Evolutionary conservation across 192 early-diverging fungal species (phyloP), one percentile per base, ranked within the genome.

Genomic region (Diversispora eburnea): DNA sequence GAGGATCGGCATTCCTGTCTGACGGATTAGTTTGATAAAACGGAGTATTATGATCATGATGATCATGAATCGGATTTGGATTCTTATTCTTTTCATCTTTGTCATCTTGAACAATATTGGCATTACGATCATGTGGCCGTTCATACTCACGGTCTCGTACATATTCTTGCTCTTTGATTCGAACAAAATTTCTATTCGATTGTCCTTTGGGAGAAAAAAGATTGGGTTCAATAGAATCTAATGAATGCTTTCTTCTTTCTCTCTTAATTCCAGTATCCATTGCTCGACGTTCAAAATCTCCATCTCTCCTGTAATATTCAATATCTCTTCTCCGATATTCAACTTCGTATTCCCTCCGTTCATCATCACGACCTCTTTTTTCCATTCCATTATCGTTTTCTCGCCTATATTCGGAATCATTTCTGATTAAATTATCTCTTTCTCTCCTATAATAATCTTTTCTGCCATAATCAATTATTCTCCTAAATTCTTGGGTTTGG

Each of bases 61-160:
- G 61, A n/a, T 63, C 61, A 61, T 61, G 59, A 33, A 15, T 39
- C 3, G 8, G 25, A 63, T 63, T 63, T 63, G 41, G 61, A 63
- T 63, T n/a, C 3, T 3, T 8, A 45, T 45, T 63, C 15, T 63
- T 41, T n/a, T 61, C 33, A 39, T 63, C 39, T 43, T 63, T 63
- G 41, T 63, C 61, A 10, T 63, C 42, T n/a, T 63, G 25, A 54
- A 54, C 51, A 54, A 33, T 59, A 7, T 33, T 17, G 9, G 57
- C 17, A 25, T 12, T 22, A 19, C 25, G 57, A 22, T 59, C 57
- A 33, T 25, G 20, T 22, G 57, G 20, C 20, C 39, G 39, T n/a
- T 63, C 39, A 63, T 63, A 39, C 8, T 9, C 8, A 43, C 33
- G 59, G 13, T 39, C 61, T 33, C 61, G 61, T 43, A 45, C 61